Evolutionary conservation across 2,329 filamentous ascomycete genomes (phyloP).

Genomic region (Aspergillus intermedius): DNA sequence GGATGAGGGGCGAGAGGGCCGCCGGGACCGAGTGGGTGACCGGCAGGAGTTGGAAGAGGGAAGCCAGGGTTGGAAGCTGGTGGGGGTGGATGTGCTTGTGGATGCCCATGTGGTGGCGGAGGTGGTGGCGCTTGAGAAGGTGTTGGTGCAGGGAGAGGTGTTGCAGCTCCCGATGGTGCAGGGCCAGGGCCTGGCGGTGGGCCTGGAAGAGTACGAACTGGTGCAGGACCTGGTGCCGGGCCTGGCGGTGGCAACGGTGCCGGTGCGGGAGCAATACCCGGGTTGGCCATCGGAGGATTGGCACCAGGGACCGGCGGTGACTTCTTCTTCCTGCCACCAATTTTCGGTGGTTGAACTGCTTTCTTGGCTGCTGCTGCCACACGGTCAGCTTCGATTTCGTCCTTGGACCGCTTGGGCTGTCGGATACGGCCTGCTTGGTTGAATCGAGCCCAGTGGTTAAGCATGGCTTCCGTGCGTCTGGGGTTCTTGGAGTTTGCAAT

Average conservation of each 20-base stretch:
- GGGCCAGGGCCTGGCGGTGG: not conserved
- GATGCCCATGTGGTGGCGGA: not conserved
- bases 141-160: slow-evolving; percentile 5
- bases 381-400: slow-evolving; percentile 38
- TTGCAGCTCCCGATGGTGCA: not conserved
- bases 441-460: slow-evolving; percentile 40
- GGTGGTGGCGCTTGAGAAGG: not conserved
- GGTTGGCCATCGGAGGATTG: not conserved
- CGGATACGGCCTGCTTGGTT: slow-evolving; percentile 38
- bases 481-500: slow-evolving; percentile 40
- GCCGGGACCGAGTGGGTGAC: slow-evolving; percentile 1
- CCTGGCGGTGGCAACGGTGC: not conserved
- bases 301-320: slow-evolving; percentile 3
- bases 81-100: not conserved
- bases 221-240: too few species aligned
- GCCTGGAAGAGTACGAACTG: too few species aligned
- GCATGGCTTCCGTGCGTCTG: slow-evolving; percentile 40
- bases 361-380: slow-evolving; percentile 23
- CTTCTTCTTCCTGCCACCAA: slow-evolving; percentile 19
- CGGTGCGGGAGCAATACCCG: slow-evolving; percentile 14
- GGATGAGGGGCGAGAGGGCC: slow-evolving; percentile 11
- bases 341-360: slow-evolving; percentile 19
- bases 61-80: not conserved
- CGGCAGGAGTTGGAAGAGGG: not conserved
- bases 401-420: slow-evolving; percentile 40